phyloP scores from a whole-genome alignment of 257 asterid genomes.

The Scutellaria baicalensis region DNA sequence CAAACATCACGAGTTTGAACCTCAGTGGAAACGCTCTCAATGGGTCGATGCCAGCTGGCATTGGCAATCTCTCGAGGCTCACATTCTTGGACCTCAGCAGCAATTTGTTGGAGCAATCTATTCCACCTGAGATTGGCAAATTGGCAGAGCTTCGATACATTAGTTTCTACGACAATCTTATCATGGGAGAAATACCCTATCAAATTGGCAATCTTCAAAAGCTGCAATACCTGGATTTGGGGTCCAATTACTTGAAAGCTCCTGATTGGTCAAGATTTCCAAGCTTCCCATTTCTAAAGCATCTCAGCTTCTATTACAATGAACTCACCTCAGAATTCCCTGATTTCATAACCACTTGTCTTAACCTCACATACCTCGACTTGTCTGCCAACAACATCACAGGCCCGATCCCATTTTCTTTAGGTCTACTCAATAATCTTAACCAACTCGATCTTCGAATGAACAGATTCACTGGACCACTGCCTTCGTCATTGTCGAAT shows the following conservation, averaged over 20 bases:
- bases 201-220: conserved; percentile 58
- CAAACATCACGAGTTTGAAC: conserved; percentile 31
- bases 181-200: conserved; percentile 46
- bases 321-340: conserved; percentile 52
- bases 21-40: conserved; percentile 35
- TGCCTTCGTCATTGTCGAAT: conserved; percentile 62
- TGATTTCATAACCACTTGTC: conserved; percentile 38
- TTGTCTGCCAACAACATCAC: conserved; percentile 45
- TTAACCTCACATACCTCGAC: conserved; percentile 55
- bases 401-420: conserved; percentile 42
- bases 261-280: conserved; percentile 59
- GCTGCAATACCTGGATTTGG: conserved; percentile 51
- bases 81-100: conserved; percentile 57
- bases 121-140: conserved; percentile 61
- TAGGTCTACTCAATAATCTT: background rate
- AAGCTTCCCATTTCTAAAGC: conserved; percentile 38
- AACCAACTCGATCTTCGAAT: background rate
- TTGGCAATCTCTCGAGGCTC: conserved; percentile 44
- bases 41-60: conserved; percentile 57
- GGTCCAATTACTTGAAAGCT: conserved; percentile 45
- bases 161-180: conserved; percentile 42
- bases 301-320: conserved; percentile 42
- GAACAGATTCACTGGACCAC: conserved; percentile 28
- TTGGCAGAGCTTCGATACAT: conserved; percentile 42
- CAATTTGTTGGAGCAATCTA: conserved; percentile 29